phyloP scores from a whole-genome alignment of 768 basidiomycete species.

The Tubosaeta sp. region DNA sequence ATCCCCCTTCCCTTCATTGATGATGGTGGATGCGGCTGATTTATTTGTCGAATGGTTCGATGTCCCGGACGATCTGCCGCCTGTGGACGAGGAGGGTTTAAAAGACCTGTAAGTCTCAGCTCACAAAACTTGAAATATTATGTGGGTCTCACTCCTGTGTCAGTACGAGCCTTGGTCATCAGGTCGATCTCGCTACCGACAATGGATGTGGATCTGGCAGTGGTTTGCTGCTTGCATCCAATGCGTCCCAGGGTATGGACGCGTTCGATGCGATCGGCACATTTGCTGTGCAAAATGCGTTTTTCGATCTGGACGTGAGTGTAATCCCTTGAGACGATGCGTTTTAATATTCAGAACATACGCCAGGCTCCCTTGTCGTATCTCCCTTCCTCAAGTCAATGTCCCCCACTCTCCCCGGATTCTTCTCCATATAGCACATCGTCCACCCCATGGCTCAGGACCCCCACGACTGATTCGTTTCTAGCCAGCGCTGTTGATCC shows the following conservation, averaged over 20 bases:
- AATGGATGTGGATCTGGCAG: neutral
- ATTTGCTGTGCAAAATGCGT: neutral
- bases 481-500: neutral
- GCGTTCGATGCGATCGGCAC: neutral
- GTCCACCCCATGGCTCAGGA: conserved; percentile 19
- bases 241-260: neutral
- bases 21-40: conserved; percentile 11
- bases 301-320: conserved; percentile 10
- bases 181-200: neutral
- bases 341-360: neutral
- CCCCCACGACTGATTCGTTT: conserved; percentile 8
- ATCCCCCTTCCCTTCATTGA: neutral
- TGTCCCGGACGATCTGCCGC: conserved; percentile 19
- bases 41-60: conserved; percentile 14
- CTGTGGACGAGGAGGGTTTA: conserved; percentile 23
- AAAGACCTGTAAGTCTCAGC: conserved; percentile 21
- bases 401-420: conserved; percentile 25
- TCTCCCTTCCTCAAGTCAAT: neutral
- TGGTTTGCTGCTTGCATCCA: conserved; percentile 13
- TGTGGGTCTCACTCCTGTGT: conserved; percentile 6
- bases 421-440: conserved; percentile 22
- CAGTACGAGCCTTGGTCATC: conserved; percentile 2
- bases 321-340: neutral
- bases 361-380: neutral
- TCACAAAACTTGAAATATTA: neutral